Evolutionary conservation across 2,329 filamentous ascomycete genomes (phyloP), one percentile per base, ranked within the genome.

Genomic region (Fusarium albidum): DNA sequence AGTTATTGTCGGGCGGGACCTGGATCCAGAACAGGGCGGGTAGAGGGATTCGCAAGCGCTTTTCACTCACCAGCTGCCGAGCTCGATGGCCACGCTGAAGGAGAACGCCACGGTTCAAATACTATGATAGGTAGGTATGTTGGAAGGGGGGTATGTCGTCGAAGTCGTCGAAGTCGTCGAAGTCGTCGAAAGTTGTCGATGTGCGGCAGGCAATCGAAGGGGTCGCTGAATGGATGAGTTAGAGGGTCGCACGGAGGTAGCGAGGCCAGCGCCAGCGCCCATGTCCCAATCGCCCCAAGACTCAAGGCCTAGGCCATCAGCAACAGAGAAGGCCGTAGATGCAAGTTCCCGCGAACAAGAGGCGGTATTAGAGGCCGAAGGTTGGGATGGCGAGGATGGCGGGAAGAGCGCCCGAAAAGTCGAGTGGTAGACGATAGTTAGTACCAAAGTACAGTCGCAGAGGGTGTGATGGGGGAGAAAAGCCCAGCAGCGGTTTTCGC

Each of bases 201-300:
- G 44, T 63, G 52, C 55, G 55, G 52, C 55, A 45, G 55, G 49
- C 59, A 61, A 52, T 63, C 51, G 43, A 67, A 50, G 52, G 52
- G 59, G 61, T 40, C 59, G 57, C 55, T 53, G 62, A 57, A 52
- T 52, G 49, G 59, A 63, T 55, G 54, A 64, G 51, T 62, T 62
- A 61, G 59, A 70, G 63, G 62, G 61, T 68, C 66, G 64, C 58
- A 63, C 66, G 64, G 57, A 63, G 63, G 65, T 63, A 65, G 66
- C 63, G 64, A 70, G 65, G 66, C 67, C 72, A 68, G 63, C 61
- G 65, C 61, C 65, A 71, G 71, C 21, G 21, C 70, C 69, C 72
- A 71, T 66, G 61, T 72, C 69, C 71, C 72, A 74, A 73, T 74
- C 73, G 72, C 70, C 69, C 63, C 67, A 61, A 66, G 49, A 61